Conservation (phyloP, 306 rosid genomes). For the Fragaria nilgerrensis region DNA sequence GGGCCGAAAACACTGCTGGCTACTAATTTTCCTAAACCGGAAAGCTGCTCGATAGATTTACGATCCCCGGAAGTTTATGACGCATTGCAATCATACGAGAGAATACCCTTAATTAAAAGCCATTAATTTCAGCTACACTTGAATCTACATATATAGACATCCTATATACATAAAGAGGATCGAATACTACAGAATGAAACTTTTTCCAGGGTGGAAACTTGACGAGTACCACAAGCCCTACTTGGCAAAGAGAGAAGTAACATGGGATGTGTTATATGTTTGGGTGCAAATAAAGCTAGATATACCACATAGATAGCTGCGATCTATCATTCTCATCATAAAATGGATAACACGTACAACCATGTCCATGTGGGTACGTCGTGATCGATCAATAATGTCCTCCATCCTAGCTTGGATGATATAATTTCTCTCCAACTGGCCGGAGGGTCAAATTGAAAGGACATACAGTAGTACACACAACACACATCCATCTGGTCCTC, state of each 20-base stretch:
- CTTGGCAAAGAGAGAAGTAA: conserved; percentile 4
- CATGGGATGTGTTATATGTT: conserved; percentile 6
- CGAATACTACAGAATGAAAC: neutral
- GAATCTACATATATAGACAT: neutral
- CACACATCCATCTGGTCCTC: neutral
- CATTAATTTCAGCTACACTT: neutral
- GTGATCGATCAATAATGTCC: neutral
- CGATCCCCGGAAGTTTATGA: neutral
- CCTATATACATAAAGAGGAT: neutral
- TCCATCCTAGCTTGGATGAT: neutral
- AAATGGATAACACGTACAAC: conserved; percentile 3
- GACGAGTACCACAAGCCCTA: neutral
- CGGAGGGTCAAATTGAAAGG: neutral
- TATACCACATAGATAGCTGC: neutral
- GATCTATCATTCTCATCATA: neutral
- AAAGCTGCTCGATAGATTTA: neutral
- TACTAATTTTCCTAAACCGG: neutral
- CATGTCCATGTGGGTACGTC: conserved; percentile 15
- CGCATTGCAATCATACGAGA: neutral
- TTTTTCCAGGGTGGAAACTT: neutral
- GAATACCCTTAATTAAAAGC: neutral
- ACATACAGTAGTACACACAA: neutral
- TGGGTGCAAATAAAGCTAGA: neutral
- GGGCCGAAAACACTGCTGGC: neutral
- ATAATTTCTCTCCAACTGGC: conserved; percentile 2